These are phyloP conservation scores for Groenewaldozyma salmanticensis DNA, from an alignment of 805 yeast genomes.

Conservation along the genomic window DNA sequence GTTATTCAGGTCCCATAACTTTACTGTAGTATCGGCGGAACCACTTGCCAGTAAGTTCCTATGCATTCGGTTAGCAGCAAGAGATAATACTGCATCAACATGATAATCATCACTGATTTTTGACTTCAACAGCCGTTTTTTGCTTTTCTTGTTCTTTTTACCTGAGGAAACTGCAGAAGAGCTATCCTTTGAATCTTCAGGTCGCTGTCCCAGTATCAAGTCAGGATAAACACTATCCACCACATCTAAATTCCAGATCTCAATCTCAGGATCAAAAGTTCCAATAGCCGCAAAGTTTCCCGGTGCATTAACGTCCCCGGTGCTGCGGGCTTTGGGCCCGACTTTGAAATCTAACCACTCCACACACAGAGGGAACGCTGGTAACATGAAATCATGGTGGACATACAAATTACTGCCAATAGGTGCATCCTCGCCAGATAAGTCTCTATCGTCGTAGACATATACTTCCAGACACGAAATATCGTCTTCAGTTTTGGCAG, in stretches of 20 bases:
- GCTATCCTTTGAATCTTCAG: conserved; percentile 30
- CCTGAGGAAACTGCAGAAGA: conserved; percentile 21
- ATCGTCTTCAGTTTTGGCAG: conserved; percentile 94
- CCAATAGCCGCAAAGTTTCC: conserved; percentile 96
- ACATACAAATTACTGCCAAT: conserved; percentile 65
- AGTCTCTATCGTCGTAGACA: conserved; percentile 71
- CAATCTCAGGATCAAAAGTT: conserved; percentile 95
- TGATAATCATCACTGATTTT: conserved; percentile 62
- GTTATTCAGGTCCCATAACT: conserved; percentile 82
- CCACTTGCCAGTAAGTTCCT: conserved; percentile 85
- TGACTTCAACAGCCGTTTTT: conserved; percentile 43
- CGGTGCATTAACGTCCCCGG: conserved; percentile 37
- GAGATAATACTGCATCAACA: conserved; percentile 85
- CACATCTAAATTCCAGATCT: conserved; percentile 90
- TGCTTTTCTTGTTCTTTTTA: conserved; percentile 35
- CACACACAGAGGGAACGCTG: conserved; percentile 92
- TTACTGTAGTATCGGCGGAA: conserved; percentile 90
- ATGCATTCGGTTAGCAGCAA: conserved; percentile 72
- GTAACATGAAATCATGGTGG: conserved; percentile 94
- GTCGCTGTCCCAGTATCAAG: conserved; percentile 75
- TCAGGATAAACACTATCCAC: conserved; percentile 94
- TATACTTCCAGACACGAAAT: conserved; percentile 86
- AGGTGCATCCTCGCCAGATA: conserved; percentile 52
- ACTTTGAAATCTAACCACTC: conserved; percentile 88
- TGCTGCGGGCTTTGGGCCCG: conserved; percentile 28